Conservation (phyloP, 2,329 filamentous ascomycete genomes). For the Aureobasidium sp. region DNA sequence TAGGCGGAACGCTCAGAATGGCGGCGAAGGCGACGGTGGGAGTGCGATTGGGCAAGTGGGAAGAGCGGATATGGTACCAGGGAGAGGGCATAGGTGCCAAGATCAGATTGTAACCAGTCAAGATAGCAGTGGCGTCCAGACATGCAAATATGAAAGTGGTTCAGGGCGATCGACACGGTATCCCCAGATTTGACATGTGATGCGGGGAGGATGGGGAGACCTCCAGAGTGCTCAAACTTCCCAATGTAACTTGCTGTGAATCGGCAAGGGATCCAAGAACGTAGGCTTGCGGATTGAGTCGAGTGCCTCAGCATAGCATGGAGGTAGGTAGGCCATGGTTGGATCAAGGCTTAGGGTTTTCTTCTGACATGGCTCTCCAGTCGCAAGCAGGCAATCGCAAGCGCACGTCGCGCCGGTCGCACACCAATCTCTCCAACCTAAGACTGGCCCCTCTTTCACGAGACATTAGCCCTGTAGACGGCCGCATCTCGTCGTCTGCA, state of each 20-base stretch:
- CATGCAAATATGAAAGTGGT: not conserved
- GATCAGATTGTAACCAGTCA: conserved; percentile 31
- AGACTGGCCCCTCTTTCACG: conserved; percentile 52
- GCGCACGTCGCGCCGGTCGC: conserved; percentile 41
- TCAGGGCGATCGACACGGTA: not conserved
- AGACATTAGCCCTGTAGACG: conserved; percentile 23
- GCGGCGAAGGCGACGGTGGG: conserved; percentile 70
- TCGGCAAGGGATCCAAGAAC: not conserved
- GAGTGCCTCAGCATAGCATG: not conserved
- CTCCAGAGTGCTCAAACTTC: not conserved
- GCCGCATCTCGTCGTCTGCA: not conserved
- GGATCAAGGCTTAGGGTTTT: not conserved
- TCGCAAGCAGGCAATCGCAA: not conserved
- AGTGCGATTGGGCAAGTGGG: conserved; percentile 67
- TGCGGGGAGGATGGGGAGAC: not conserved
- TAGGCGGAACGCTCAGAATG: conserved; percentile 72
- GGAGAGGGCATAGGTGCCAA: conserved; percentile 40
- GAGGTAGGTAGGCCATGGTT: not conserved
- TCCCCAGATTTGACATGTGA: conserved; percentile 7
- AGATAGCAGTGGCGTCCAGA: not conserved
- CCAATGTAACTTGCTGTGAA: not conserved
- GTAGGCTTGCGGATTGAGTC: too few relatives aligned
- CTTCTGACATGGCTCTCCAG: not conserved
- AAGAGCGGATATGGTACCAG: conserved; percentile 54
- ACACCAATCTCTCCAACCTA: conserved; percentile 51